phyloP scores from a whole-genome alignment of 306 rosid genomes.

The Gastrolobium villosum region DNA sequence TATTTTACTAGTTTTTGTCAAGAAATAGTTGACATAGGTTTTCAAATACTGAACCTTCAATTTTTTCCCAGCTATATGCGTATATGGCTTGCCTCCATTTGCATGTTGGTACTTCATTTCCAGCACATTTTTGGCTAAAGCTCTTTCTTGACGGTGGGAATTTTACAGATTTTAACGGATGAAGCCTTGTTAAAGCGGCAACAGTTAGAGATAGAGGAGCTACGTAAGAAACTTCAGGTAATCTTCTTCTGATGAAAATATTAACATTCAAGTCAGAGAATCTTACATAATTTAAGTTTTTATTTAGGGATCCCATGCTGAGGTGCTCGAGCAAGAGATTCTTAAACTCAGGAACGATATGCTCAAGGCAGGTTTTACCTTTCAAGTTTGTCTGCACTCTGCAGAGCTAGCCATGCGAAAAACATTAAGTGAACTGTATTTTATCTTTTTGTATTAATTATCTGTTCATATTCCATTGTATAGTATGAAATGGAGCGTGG shows the following conservation, averaged over 20 bases:
- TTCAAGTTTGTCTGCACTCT: constrained; percentile 30
- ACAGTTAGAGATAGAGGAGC: constrained; percentile 90
- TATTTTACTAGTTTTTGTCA: constrained; percentile 2
- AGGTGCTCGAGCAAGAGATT: constrained; percentile 89
- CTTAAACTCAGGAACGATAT: constrained; percentile 89
- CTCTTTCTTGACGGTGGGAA: constrained; percentile 21
- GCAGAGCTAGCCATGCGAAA: constrained; percentile 24
- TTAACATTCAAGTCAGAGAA: constrained; percentile 17
- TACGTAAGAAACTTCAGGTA: constrained; percentile 90
- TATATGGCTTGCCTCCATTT: constrained; percentile 15
- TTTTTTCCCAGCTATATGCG: not conserved
- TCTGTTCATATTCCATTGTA: constrained; percentile 48
- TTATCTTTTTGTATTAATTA: constrained; percentile 18
- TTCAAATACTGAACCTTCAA: constrained; percentile 28
- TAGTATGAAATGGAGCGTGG: constrained; percentile 94
- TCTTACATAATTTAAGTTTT: constrained; percentile 34
- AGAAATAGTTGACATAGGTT: constrained; percentile 5
- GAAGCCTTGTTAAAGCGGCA: constrained; percentile 95
- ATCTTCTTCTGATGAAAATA: constrained; percentile 40
- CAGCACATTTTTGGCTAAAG: constrained; percentile 6
- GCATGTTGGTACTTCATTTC: constrained; percentile 13
- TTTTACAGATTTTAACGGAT: constrained; percentile 86
- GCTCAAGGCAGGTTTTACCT: constrained; percentile 70
- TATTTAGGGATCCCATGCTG: constrained; percentile 92
- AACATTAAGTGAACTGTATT: constrained; percentile 25